Base-by-base conservation (phyloP, 2,329 filamentous ascomycete species). In the Lomentospora prolificans region DNA sequence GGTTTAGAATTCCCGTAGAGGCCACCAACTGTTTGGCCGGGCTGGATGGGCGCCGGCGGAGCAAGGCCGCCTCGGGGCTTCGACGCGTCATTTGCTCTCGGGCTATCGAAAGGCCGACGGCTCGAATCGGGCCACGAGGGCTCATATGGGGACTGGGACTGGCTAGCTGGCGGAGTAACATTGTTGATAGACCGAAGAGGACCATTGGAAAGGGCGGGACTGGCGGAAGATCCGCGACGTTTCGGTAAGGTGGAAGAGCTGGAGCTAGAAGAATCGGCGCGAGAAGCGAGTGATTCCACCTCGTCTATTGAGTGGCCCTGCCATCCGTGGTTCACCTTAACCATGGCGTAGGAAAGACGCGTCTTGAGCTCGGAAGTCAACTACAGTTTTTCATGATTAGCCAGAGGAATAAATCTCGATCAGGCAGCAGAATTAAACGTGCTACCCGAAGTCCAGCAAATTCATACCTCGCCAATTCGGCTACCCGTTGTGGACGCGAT, bases 281-380 rank as follows among this genome's bases (percentile, higher is more conserved):
- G 83, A 1, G 87, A 89, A 8, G 87, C 82, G 41, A 89, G 72
- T 50, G 81, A 82, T 70, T 92, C 89, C 28, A 92, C 81, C 69
- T 92, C 87, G 56, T 87, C 84, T 57, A 94, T 82, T 17, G 83
- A 84, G 60, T 86, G 84, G 52, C 85, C 80, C 70, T 95, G 87
- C 86, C 90, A 94, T 57, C 89, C 90, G 65, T 95, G 85, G 66
- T 90, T 89, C 41, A 96, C 87, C 70, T 96, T 96, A 66, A 95
- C 80, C 80, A 95, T 94, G 60, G 92, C 92, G 69, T 96, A 96
- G 5, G 90, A 89, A 27, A 97, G 78, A 63, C 90, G 87, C 53
- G 90, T 85, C 66, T 86, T 87, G 54, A 97, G 78, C 65, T 92
- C 87, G 55, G 85, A 81, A 41, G 89, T 90, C 55, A 89, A 73